A percentile compares a stretch with the other conserved stretches of the same genome.
phyloP scores from a whole-genome alignment of 83 land plant genomes.

The Thuja plicata region DNA sequence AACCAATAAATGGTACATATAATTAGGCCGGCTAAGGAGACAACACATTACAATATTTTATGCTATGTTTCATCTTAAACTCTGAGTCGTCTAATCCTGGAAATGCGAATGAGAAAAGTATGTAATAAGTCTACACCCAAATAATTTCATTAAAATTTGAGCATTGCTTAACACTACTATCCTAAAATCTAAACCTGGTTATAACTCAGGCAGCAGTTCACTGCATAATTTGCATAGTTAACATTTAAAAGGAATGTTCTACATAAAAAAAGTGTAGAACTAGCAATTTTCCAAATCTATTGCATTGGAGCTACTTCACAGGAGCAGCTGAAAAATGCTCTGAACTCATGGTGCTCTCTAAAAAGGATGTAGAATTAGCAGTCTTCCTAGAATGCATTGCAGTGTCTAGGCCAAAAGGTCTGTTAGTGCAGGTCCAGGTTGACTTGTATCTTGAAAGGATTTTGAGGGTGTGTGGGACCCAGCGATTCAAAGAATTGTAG shows the following conservation, averaged over 20 bases:
- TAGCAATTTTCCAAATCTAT: background rate
- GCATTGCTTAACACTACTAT: background rate
- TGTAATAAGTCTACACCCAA: background rate
- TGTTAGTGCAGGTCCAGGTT: too few species aligned
- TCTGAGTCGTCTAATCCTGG: background rate
- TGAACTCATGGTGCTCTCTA: background rate
- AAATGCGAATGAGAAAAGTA: background rate
- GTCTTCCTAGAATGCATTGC: background rate
- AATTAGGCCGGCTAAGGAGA: background rate
- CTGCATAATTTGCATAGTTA: background rate
- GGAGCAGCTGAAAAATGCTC: too few species aligned
- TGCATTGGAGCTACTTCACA: background rate
- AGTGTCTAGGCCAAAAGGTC: background rate
- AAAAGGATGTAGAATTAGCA: background rate
- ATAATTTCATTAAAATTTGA: background rate
- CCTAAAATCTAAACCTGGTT: background rate
- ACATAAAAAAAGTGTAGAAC: background rate
- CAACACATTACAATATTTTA: background rate
- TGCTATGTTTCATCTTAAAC: too few species aligned
- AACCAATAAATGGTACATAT: background rate
- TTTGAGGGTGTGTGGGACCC: too few species aligned
- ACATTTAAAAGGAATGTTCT: background rate
- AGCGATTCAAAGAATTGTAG: too few species aligned
- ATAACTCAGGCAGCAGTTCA: background rate
- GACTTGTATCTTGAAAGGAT: too few species aligned